Evolutionary conservation across 352 stramenopile species (phyloP).

Genomic region (Peronosclerospora sorghi): DNA sequence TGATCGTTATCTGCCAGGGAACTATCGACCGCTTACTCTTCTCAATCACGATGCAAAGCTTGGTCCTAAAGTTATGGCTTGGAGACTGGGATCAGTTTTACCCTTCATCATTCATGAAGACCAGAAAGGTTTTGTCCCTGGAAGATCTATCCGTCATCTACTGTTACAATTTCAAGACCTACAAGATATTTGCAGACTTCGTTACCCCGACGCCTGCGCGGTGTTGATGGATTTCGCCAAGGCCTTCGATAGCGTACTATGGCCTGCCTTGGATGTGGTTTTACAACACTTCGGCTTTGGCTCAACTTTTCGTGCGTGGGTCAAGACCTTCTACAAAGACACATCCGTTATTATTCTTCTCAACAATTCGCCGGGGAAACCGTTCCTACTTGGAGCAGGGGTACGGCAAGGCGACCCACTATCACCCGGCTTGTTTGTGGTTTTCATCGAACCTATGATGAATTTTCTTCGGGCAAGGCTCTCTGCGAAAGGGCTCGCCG

Average conservation of each 20-base stretch:
- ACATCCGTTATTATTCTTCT: conserved; percentile 4
- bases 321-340: conserved; percentile 8
- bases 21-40: conserved; percentile 7
- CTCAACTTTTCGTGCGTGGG: conserved; percentile 1
- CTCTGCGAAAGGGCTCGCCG: neutral
- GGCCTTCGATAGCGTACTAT: too few species aligned
- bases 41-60: conserved; percentile 12
- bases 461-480: neutral
- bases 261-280: neutral
- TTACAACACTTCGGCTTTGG: neutral
- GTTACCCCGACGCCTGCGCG: neutral
- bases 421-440: conserved; percentile 9
- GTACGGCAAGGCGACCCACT: conserved; percentile 11
- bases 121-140: conserved; percentile 1
- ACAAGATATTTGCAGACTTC: neutral
- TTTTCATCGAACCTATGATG: neutral
- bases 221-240: too few species aligned
- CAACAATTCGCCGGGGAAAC: conserved; percentile 1
- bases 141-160: conserved; percentile 2
- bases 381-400: conserved; percentile 1
- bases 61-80: too few species aligned
- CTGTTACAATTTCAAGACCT: conserved; percentile 6
- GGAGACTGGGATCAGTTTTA: conserved; percentile 1
- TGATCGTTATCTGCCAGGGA: neutral
- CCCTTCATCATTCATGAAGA: conserved; percentile 3